Evolutionary conservation across 2,329 filamentous ascomycete species (phyloP).

Genomic region (Aureobasidium namibiae): DNA sequence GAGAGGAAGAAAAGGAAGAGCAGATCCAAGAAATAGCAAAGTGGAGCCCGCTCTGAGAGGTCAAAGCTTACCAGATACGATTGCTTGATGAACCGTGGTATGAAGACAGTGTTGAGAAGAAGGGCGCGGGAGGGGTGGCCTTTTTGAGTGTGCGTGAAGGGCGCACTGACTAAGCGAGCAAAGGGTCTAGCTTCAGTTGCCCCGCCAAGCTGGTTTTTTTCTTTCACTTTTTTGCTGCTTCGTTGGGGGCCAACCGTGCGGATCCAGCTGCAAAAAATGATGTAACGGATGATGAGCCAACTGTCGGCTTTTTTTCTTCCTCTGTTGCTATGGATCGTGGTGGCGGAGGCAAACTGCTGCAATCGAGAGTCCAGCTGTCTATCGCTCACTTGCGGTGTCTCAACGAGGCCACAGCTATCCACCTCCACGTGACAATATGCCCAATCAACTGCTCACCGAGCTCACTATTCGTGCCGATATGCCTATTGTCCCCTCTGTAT

Average conservation of each 20-base stretch:
- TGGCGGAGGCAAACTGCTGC: conserved; percentile 7
- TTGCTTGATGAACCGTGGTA: conserved; percentile 18
- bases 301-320: conserved; percentile 4
- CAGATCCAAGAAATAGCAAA: conserved; percentile 10
- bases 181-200: conserved; percentile 8
- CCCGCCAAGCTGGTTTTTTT: conserved; percentile 11
- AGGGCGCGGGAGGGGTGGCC: conserved; percentile 11
- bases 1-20: background rate
- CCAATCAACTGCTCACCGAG: background rate
- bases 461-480: background rate
- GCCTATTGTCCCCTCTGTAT: background rate
- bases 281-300: conserved; percentile 5
- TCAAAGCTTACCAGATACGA: conserved; percentile 18
- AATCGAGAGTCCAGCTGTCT: background rate
- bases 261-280: conserved; percentile 1
- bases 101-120: conserved; percentile 15
- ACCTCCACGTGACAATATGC: background rate
- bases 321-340: background rate
- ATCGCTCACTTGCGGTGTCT: conserved; percentile 6
- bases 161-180: conserved; percentile 7
- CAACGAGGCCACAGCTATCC: background rate
- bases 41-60: conserved; percentile 10
- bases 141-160: conserved; percentile 9
- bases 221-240: conserved; percentile 9
- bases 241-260: conserved; percentile 7